Base-by-base conservation (phyloP, 2,329 filamentous ascomycete species). In the Penicillium olsonii region DNA sequence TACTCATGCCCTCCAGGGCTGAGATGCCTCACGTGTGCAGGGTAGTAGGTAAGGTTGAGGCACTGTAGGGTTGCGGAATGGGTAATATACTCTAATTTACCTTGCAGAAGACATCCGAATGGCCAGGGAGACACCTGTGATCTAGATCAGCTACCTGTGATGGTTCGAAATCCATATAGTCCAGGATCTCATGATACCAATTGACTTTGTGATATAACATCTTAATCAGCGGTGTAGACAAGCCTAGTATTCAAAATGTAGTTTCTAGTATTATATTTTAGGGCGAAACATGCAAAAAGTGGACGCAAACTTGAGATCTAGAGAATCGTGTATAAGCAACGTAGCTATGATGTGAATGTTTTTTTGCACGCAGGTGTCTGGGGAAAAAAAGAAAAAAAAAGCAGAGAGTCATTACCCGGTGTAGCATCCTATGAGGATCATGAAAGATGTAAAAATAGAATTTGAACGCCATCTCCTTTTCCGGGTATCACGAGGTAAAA, bases 401-500 rank as follows among this genome's bases (percentile, higher is more conserved):
- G n/a, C n/a, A n/a, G n/a, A n/a, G n/a, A n/a, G n/a, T n/a, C 39
- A 24, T 27, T 31, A 6, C 35, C 27, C 47, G 17, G 42, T 35
- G 18, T 39, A 34, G 17, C 18, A 20, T 37, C 41, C 14, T n/a
- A 44, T 15, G 12, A 35, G 31, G 22, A 46, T 34, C 15, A 35
- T 45, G 18, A 50, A 48, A 45, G 45, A 37, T 45, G 38, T 48
- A 50, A 45, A 10, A 15, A 45, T 31, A 45, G n/a, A 18, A 39
- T 39, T 34, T 11, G 8, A 37, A 45, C 47, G 47, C 47, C 47
- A 27, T 45, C 34, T 45, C 46, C 27, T 49, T 49, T 39, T 40
- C 47, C 37, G 47, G 47, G 47, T 49, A 49, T 49, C 47, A 49
- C 37, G 27, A 50, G 54, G 45, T 38, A 44, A 44, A 56, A 41